Evolutionary conservation across 768 basidiomycete genomes (phyloP).

Genomic region (Podaxis pistillaris): DNA sequence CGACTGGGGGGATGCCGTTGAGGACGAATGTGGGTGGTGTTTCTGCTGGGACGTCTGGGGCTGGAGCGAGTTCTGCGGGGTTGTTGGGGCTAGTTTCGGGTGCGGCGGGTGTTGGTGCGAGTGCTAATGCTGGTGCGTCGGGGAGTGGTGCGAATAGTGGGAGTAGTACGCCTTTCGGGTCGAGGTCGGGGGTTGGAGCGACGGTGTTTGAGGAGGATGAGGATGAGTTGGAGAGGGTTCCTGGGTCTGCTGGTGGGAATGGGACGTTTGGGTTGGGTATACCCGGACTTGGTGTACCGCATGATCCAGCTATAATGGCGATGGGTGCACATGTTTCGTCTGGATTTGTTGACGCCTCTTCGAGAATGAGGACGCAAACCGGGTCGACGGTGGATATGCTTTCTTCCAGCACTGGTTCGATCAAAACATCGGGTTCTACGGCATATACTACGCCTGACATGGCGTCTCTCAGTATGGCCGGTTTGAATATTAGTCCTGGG

Average conservation of each 20-base stretch:
- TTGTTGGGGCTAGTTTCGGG: slow-evolving; percentile 14
- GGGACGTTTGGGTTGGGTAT: slow-evolving; percentile 14
- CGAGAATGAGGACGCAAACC: slow-evolving; percentile 50
- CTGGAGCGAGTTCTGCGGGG: neutral
- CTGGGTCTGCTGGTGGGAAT: slow-evolving; percentile 33
- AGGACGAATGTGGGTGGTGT: slow-evolving; percentile 58
- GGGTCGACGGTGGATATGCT: slow-evolving; percentile 39
- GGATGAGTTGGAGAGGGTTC: slow-evolving; percentile 56
- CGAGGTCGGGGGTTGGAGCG: slow-evolving; percentile 47
- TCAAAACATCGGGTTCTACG: slow-evolving; percentile 31
- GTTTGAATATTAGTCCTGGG: slow-evolving; percentile 21
- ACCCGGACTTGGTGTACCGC: slow-evolving; percentile 9
- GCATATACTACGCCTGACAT: slow-evolving; percentile 67
- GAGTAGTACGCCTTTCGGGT: slow-evolving; percentile 64
- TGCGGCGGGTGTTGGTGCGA: slow-evolving; percentile 5
- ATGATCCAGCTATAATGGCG: slow-evolving; percentile 16
- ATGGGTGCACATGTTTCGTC: slow-evolving; percentile 31
- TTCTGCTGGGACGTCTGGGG: slow-evolving; percentile 8
- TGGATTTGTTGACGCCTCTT: slow-evolving; percentile 36
- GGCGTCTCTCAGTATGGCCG: slow-evolving; percentile 15
- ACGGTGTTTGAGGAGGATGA: slow-evolving; percentile 72
- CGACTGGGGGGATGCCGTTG: slow-evolving; percentile 54
- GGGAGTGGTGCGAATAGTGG: slow-evolving; percentile 62
- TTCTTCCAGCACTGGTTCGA: slow-evolving; percentile 27
- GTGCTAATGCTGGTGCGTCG: slow-evolving; percentile 17